These are phyloP conservation scores for Ophiognomonia clavigignenti-juglandacearum DNA, from an alignment of 2,329 filamentous ascomycete species.

Conservation along the genomic window DNA sequence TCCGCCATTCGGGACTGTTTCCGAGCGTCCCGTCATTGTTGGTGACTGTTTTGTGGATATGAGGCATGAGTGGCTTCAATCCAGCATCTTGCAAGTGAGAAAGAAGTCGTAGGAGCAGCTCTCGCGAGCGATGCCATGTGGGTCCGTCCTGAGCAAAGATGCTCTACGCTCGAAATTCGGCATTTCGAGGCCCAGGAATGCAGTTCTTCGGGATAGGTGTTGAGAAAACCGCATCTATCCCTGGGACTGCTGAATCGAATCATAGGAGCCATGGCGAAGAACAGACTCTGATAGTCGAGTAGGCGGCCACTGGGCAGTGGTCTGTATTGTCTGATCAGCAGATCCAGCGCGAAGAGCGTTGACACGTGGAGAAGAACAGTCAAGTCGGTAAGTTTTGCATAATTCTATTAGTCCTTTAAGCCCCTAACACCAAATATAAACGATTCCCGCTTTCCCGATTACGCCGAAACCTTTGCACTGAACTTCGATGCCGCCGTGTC, in stretches of 20 bases:
- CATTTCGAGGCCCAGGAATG: conserved; percentile 28
- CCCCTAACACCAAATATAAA: conserved; percentile 2
- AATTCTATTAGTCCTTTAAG: conserved; percentile 9
- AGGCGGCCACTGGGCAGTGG: conserved; percentile 8
- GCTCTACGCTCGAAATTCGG: too few species aligned
- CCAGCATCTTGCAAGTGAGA: conserved; percentile 15
- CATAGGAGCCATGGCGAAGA: conserved; percentile 14
- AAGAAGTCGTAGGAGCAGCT: conserved; percentile 23
- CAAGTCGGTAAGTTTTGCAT: not conserved
- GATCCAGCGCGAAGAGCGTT: conserved; percentile 18
- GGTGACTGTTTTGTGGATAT: conserved; percentile 1
- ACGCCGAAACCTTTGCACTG: conserved; percentile 70
- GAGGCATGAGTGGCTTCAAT: not conserved
- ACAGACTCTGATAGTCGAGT: conserved; percentile 15
- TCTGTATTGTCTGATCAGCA: conserved; percentile 18
- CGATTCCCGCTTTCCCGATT: conserved; percentile 16
- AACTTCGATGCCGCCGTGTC: conserved; percentile 85
- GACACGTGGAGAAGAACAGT: too few species aligned
- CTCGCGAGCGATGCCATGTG: conserved; percentile 28
- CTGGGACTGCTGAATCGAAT: conserved; percentile 15
- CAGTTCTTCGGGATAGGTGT: too few species aligned
- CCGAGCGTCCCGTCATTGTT: not conserved
- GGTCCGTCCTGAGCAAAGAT: conserved; percentile 30
- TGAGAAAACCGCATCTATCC: conserved; percentile 16
- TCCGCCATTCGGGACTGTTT: not conserved